Percentiles rank a stretch among this genome's conserved stretches.
Evolutionary conservation across 225 moss, liverwort and hornwort genomes (phyloP).

Genomic region (Straminergon stramineum): DNA sequence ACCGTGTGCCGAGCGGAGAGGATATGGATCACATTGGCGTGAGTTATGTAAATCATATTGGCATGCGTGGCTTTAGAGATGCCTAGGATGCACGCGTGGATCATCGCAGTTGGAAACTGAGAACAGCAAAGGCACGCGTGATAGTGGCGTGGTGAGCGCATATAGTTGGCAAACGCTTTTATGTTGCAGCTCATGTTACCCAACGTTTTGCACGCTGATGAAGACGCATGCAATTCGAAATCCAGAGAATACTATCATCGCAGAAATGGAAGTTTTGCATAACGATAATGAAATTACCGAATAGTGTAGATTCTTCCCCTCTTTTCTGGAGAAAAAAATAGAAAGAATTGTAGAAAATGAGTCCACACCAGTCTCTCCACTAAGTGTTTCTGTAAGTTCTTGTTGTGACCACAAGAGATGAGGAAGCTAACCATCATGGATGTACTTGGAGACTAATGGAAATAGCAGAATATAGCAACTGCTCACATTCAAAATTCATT

Average conservation of each 20-base stretch:
- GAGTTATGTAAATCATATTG: no score
- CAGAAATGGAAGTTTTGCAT: no score
- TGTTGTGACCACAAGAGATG: no score
- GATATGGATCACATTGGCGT: background rate
- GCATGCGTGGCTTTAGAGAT: background rate
- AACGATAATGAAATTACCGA: no score
- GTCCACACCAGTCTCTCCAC: no score
- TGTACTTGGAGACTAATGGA: background rate
- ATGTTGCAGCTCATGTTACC: background rate
- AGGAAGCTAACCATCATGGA: no score
- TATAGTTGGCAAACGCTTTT: background rate
- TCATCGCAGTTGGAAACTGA: background rate
- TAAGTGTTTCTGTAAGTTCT: background rate
- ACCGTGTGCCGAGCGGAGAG: background rate
- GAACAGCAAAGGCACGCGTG: background rate
- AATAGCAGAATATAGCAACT: background rate
- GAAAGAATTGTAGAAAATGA: background rate
- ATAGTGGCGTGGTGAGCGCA: no score
- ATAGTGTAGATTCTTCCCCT: no score
- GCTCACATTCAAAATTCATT: background rate
- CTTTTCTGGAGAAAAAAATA: no score
- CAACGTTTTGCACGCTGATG: no score
- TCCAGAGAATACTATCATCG: background rate
- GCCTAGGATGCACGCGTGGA: background rate
- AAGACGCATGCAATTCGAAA: background rate